Percentiles rank a stretch among this genome's conserved stretches.
These are phyloP conservation scores for Xylaria sp. DNA, from an alignment of 2,329 filamentous ascomycete genomes.

Conservation along the genomic window DNA sequence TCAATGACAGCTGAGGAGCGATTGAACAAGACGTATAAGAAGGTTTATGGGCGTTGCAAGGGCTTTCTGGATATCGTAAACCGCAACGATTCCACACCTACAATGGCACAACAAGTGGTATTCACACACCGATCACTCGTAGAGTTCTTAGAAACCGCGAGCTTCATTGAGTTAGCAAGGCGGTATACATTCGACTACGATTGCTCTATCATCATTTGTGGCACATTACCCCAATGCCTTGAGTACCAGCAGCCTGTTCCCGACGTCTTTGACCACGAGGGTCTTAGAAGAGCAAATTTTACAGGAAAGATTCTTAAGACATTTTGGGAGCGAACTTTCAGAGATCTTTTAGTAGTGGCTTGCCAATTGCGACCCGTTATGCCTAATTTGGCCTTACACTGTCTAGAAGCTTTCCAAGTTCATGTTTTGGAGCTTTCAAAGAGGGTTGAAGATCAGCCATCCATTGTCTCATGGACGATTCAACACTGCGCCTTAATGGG, in stretches of 20 bases:
- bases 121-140: constrained; percentile 25
- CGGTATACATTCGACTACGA: background rate
- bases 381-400: background rate
- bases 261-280: background rate
- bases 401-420: background rate
- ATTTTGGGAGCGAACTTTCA: background rate
- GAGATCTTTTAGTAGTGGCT: background rate
- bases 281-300: background rate
- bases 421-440: background rate
- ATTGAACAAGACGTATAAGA: constrained; percentile 3
- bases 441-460: background rate
- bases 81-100: background rate
- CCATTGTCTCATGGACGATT: background rate
- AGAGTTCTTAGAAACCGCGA: constrained; percentile 23
- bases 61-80: constrained; percentile 17
- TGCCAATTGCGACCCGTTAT: background rate
- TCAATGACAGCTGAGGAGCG: background rate
- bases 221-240: background rate
- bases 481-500: background rate
- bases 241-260: background rate
- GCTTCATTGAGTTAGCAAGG: background rate
- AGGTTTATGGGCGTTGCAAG: constrained; percentile 25
- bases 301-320: rapidly evolving
- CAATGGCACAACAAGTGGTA: background rate
- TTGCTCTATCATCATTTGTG: constrained; percentile 2